These are phyloP conservation scores for Ustilago xerochloae DNA, from an alignment of 1,284 basidiomycete species.

Conservation along the genomic window DNA sequence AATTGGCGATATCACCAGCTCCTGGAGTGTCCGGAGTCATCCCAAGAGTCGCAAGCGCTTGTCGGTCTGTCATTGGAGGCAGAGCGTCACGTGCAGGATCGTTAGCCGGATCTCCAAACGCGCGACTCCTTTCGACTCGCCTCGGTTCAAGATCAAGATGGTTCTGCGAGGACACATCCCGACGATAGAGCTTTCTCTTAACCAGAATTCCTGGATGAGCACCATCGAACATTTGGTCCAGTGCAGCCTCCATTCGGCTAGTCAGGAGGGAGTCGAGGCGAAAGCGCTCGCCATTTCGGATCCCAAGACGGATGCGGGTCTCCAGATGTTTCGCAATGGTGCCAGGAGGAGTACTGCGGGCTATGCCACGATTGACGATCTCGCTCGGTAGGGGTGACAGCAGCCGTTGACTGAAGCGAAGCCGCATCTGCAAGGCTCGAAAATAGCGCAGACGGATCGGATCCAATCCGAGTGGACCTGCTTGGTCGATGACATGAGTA, in stretches of 20 bases:
- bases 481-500: neutral
- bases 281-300: too few species aligned
- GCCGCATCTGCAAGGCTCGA: constrained; percentile 1
- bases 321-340: neutral
- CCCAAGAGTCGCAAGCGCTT: too few species aligned
- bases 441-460: neutral
- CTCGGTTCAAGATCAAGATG: too few species aligned
- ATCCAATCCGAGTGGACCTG: constrained; percentile 4
- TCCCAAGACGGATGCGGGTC: neutral
- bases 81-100: too few species aligned
- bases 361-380: constrained; percentile 1
- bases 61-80: too few species aligned
- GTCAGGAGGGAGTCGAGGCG: constrained; percentile 3
- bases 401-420: neutral
- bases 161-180: neutral
- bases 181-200: neutral
- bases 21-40: too few species aligned
- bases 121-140: too few species aligned
- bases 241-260: constrained; percentile 4
- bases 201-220: neutral
- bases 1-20: too few species aligned
- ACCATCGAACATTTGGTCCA: constrained; percentile 11
- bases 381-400: constrained; percentile 4
- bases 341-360: neutral
- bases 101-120: too few species aligned